Percentiles rank a stretch among this genome's conserved stretches.
These are phyloP conservation scores for Malus asiatica DNA, from an alignment of 306 rosid species.

Conservation along the genomic window DNA sequence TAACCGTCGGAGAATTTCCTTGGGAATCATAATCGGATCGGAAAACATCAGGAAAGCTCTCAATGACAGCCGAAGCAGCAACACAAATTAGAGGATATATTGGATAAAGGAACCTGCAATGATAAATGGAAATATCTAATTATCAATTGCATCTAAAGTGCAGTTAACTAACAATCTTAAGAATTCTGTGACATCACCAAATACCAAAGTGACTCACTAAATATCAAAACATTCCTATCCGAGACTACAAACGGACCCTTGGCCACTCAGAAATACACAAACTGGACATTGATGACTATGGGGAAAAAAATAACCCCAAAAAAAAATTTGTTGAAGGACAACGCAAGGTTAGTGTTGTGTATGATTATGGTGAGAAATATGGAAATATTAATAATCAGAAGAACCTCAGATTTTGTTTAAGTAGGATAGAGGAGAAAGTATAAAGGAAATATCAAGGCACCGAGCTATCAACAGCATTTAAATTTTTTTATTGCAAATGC, in stretches of 20 bases:
- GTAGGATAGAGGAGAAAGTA: neutral
- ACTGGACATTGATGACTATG: neutral
- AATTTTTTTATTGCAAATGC: neutral
- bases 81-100: conserved; percentile 89
- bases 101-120: conserved; percentile 91
- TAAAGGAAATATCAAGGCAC: neutral
- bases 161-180: neutral
- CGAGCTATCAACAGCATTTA: neutral
- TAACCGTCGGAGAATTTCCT: conserved; percentile 32
- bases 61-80: conserved; percentile 96
- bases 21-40: conserved; percentile 51
- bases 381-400: neutral
- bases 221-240: neutral
- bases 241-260: neutral
- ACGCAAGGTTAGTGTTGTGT: neutral
- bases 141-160: neutral
- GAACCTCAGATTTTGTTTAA: neutral
- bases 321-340: neutral
- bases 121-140: conserved; percentile 3
- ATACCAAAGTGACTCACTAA: neutral
- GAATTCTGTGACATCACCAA: neutral
- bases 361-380: neutral
- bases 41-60: conserved; percentile 89
- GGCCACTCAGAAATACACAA: neutral
- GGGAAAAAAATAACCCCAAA: neutral